A percentile compares a stretch with the other conserved stretches of the same genome.
phyloP scores from a whole-genome alignment of 805 yeast genomes.

The Novakomyces olei region DNA sequence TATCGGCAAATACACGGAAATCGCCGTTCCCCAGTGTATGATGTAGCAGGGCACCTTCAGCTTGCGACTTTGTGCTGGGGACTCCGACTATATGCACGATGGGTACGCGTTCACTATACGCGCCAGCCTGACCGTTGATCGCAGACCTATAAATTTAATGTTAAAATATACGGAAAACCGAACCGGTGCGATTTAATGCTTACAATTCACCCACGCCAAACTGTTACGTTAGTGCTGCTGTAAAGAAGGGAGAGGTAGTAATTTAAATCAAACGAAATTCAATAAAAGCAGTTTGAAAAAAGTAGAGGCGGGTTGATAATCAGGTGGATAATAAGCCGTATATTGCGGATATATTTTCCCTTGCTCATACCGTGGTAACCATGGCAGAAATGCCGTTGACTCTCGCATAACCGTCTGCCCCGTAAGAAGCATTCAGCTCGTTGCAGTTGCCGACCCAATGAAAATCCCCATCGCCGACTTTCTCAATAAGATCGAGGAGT shows the following conservation, averaged over 20 bases:
- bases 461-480: conserved; percentile 1
- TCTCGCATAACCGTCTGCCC: conserved; percentile 77
- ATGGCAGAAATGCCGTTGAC: conserved; percentile 42
- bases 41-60: conserved; percentile 37
- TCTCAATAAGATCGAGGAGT: conserved; percentile 19
- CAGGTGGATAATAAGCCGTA: too few species aligned
- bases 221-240: too few species aligned
- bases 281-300: too few species aligned
- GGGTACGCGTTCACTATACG: conserved; percentile 63
- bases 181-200: too few species aligned
- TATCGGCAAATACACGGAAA: conserved; percentile 54
- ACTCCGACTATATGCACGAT: conserved; percentile 72
- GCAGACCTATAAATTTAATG: too few species aligned
- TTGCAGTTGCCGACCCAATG: conserved; percentile 67
- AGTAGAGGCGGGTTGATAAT: too few species aligned
- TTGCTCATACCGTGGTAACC: conserved; percentile 20
- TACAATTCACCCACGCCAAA: conserved; percentile 80
- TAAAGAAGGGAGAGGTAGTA: too few species aligned
- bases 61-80: conserved; percentile 16
- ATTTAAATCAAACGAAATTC: too few species aligned
- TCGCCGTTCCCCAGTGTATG: conserved; percentile 73
- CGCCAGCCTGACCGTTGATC: conserved; percentile 59
- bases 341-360: too few species aligned
- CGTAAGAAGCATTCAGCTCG: conserved; percentile 73
- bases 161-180: too few species aligned